Percentiles rank a stretch among this genome's conserved stretches.
These are phyloP conservation scores for Fusarium scirpi DNA, from an alignment of 2,329 filamentous ascomycete species.

Conservation along the genomic window DNA sequence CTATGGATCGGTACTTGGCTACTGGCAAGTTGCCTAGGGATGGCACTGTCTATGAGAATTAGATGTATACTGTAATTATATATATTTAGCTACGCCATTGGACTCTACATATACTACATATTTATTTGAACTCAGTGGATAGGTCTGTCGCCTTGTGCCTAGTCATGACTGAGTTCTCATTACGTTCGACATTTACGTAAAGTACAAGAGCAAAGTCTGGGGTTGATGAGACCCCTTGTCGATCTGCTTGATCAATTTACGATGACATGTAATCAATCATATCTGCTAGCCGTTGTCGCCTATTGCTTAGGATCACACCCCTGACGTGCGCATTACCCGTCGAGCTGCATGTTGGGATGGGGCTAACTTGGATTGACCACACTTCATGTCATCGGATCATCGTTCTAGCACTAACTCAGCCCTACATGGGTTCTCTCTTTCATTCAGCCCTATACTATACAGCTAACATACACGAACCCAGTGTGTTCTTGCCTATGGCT, in stretches of 20 bases:
- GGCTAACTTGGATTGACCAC: not conserved
- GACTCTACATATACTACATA: not conserved
- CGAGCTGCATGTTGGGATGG: not conserved
- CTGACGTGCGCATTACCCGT: not conserved
- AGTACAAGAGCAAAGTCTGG: not conserved
- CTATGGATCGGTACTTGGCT: constrained; percentile 36
- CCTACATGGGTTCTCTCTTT: not conserved
- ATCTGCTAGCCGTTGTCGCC: not conserved
- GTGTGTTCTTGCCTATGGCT: not conserved
- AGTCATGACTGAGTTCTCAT: not conserved
- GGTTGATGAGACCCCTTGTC: not conserved
- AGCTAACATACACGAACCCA: not conserved
- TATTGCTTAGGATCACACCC: not conserved
- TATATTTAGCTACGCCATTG: too few relatives aligned
- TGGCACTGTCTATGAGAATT: constrained; percentile 38
- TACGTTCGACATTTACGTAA: not conserved
- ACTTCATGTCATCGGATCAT: constrained; percentile 4
- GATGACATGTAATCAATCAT: not conserved
- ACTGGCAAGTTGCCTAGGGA: constrained; percentile 41
- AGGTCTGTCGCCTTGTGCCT: not conserved
- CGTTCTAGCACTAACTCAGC: constrained; percentile 1
- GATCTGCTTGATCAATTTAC: not conserved
- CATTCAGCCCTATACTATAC: not conserved
- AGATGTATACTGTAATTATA: not conserved
- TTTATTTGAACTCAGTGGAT: not conserved